Evolutionary conservation across 164 flowering plant genomes (phyloP).

Genomic region (Platanus orientalis): DNA sequence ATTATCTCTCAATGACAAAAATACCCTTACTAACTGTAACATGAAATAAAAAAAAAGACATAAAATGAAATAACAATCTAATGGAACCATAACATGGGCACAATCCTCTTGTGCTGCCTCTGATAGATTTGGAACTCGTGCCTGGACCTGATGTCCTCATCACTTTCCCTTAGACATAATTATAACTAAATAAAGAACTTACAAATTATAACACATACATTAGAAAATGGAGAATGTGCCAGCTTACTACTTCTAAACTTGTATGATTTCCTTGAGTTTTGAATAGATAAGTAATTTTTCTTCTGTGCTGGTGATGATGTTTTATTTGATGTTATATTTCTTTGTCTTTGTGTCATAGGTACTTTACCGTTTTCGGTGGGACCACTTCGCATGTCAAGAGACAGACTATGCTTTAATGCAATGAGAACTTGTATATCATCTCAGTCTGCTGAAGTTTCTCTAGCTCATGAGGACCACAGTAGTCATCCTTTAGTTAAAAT

Average conservation of each 20-base stretch:
- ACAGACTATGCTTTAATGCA: background rate
- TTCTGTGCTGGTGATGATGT: background rate
- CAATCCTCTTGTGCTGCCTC: too few species aligned
- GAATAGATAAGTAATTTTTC: background rate
- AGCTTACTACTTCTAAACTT: background rate
- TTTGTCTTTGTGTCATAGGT: background rate
- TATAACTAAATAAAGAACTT: background rate
- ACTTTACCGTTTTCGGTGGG: background rate
- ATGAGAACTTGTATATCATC: conserved; percentile 7
- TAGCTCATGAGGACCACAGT: conserved; percentile 26
- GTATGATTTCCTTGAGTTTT: background rate
- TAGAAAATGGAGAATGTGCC: background rate
- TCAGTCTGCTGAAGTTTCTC: conserved; percentile 1
- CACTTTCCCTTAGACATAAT: too few species aligned
- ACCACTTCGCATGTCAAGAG: background rate
- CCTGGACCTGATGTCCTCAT: too few species aligned
- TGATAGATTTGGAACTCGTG: too few species aligned
- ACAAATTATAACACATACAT: background rate
- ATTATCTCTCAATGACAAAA: too few species aligned
- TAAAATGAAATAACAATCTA: too few species aligned
- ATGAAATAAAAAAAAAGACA: too few species aligned
- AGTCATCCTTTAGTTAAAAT: conserved; percentile 43
- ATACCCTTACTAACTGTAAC: too few species aligned
- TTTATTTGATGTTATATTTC: too few species aligned
- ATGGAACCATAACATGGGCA: too few species aligned